These are phyloP conservation scores for Aegilops umbellulata DNA, from an alignment of 176 grass and related monocot species.

Conservation along the genomic window DNA sequence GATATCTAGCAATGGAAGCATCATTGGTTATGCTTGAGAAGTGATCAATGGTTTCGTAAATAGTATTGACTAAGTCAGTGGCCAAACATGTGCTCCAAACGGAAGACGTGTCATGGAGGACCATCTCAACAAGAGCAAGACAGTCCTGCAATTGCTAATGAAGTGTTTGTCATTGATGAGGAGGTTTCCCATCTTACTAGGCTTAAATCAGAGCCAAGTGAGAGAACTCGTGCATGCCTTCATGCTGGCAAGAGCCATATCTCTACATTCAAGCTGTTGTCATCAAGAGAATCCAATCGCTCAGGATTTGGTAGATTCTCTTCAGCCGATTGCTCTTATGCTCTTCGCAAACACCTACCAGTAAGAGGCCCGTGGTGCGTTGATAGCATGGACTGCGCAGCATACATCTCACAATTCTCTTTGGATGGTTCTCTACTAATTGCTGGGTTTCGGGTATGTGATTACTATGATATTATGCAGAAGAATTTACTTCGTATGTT, in stretches of 20 bases:
- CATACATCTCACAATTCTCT: conserved; percentile 73
- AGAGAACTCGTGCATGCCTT: conserved; percentile 30
- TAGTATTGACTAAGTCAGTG: neutral
- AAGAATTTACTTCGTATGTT: neutral
- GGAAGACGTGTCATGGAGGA: conserved; percentile 28
- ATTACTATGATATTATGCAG: neutral
- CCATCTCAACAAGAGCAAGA: conserved; percentile 33
- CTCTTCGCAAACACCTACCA: conserved; percentile 50
- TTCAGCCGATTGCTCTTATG: conserved; percentile 52
- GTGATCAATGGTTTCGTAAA: neutral
- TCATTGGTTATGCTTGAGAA: neutral
- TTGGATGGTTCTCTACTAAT: conserved; percentile 69
- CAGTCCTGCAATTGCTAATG: conserved; percentile 19
- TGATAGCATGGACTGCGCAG: conserved; percentile 59
- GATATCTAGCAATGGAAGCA: neutral
- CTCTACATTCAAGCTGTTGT: conserved; percentile 54
- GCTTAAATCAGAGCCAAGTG: conserved; percentile 54
- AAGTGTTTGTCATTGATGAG: conserved; percentile 47
- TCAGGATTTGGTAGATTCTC: conserved; percentile 59
- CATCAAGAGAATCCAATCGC: conserved; percentile 62
- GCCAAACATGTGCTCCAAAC: conserved; percentile 36
- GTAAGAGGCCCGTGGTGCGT: conserved; percentile 38
- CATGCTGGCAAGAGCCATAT: conserved; percentile 34
- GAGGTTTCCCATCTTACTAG: conserved; percentile 66
- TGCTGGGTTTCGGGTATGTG: conserved; percentile 58